phyloP scores from a whole-genome alignment of 2,329 filamentous ascomycete genomes.

The Plectosphaerella plurivora region DNA sequence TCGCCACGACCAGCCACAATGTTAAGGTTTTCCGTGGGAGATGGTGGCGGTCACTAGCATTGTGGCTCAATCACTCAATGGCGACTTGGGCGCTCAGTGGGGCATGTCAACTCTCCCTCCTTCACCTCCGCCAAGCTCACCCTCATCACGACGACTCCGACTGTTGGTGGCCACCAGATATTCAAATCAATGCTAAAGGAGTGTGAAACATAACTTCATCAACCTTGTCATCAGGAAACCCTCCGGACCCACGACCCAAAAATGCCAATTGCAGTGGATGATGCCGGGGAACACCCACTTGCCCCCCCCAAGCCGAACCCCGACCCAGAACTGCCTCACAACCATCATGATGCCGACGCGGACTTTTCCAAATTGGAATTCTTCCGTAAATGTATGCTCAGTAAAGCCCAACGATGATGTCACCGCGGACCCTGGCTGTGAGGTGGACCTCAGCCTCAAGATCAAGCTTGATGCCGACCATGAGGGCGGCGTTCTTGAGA shows the following conservation, averaged over 20 bases:
- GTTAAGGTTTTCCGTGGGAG: too few species aligned
- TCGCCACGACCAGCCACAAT: too few species aligned
- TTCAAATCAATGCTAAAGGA: background rate
- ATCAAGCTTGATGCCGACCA: constrained; percentile 60
- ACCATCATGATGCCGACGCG: background rate
- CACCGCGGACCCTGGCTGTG: constrained; percentile 55
- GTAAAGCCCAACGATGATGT: constrained; percentile 56
- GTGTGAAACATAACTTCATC: background rate
- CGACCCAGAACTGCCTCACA: background rate
- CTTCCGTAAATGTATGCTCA: constrained; percentile 18
- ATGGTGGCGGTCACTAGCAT: too few species aligned
- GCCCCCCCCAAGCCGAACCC: background rate
- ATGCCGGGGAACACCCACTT: background rate
- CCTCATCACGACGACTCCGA: too few species aligned
- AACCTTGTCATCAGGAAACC: background rate
- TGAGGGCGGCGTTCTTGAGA: constrained; percentile 51
- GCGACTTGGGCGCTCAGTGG: too few species aligned
- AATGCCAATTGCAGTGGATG: background rate
- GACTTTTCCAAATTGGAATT: background rate
- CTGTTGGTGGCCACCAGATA: too few species aligned
- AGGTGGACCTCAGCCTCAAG: constrained; percentile 59
- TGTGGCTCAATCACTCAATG: too few species aligned
- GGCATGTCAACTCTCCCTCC: too few species aligned
- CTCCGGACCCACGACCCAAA: background rate
- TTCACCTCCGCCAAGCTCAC: too few species aligned